Conservation (phyloP, 768 basidiomycete species). For the Tricholoma bakamatsutake region DNA sequence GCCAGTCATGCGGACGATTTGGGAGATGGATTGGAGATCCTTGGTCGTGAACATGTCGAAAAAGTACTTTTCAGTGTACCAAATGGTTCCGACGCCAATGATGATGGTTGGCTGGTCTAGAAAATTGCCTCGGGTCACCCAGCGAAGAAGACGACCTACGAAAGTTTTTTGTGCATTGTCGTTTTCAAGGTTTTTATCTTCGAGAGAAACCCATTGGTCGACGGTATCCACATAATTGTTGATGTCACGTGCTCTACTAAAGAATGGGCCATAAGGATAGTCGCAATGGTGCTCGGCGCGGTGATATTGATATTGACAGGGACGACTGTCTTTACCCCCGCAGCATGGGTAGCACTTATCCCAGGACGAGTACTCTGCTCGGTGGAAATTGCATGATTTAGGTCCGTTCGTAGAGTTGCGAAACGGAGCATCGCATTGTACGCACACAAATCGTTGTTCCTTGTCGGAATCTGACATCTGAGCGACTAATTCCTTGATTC, state of each 20-base stretch:
- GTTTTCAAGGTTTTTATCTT: not conserved
- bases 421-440: not conserved
- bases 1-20: not conserved
- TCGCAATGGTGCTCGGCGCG: not conserved
- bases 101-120: not conserved
- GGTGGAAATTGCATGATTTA: not conserved
- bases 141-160: not conserved
- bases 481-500: not conserved
- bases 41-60: not conserved
- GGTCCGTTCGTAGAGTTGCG: not conserved
- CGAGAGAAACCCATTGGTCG: not conserved
- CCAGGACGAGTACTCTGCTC: not conserved
- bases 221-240: not conserved
- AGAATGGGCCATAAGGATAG: not conserved
- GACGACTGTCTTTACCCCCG: not conserved
- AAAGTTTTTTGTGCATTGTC: not conserved
- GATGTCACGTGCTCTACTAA: not conserved
- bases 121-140: not conserved
- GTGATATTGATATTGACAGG: not conserved
- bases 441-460: not conserved
- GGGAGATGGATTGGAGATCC: not conserved
- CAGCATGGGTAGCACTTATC: not conserved
- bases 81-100: not conserved
- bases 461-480: not conserved
- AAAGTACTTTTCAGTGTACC: not conserved